Conservation (phyloP, 2,329 filamentous ascomycete species). For the Zymoseptoria brevis region DNA sequence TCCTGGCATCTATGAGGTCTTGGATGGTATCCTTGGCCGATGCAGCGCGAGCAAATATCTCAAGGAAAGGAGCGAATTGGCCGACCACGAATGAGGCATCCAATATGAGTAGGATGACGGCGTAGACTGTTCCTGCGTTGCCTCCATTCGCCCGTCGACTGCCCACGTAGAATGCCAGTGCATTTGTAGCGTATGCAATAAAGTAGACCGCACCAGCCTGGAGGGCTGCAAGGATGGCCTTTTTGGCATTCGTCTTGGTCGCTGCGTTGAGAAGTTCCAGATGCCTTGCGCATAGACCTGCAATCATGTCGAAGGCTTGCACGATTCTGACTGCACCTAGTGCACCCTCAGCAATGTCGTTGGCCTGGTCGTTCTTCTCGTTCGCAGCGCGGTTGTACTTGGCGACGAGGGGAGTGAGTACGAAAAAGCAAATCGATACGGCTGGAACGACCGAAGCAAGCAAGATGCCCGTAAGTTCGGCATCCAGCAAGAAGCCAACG, state of each 20-base stretch:
- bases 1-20: conserved; percentile 33
- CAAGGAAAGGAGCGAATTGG: conserved; percentile 55
- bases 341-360: conserved; percentile 39
- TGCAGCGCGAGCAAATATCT: conserved; percentile 47
- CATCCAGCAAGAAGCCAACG: conserved; percentile 39
- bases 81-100: conserved; percentile 58
- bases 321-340: conserved; percentile 41
- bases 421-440: conserved; percentile 37
- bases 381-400: conserved; percentile 34
- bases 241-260: conserved; percentile 33
- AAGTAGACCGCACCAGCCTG: conserved; percentile 40
- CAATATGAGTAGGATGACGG: conserved; percentile 56
- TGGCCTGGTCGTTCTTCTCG: conserved; percentile 35
- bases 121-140: conserved; percentile 49
- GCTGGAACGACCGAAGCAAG: conserved; percentile 42
- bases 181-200: conserved; percentile 39
- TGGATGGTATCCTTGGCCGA: conserved; percentile 42
- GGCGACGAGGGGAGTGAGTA: conserved; percentile 36
- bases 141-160: conserved; percentile 23
- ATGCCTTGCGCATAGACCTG: conserved; percentile 34
- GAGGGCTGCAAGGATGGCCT: conserved; percentile 33
- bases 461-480: conserved; percentile 36
- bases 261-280: conserved; percentile 28
- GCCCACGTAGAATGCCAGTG: conserved; percentile 40
- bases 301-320: conserved; percentile 41